Percentiles rank a stretch among this genome's conserved stretches.
These are phyloP conservation scores for Hylodesmum podocarpum DNA, from an alignment of 306 rosid genomes.

Conservation along the genomic window DNA sequence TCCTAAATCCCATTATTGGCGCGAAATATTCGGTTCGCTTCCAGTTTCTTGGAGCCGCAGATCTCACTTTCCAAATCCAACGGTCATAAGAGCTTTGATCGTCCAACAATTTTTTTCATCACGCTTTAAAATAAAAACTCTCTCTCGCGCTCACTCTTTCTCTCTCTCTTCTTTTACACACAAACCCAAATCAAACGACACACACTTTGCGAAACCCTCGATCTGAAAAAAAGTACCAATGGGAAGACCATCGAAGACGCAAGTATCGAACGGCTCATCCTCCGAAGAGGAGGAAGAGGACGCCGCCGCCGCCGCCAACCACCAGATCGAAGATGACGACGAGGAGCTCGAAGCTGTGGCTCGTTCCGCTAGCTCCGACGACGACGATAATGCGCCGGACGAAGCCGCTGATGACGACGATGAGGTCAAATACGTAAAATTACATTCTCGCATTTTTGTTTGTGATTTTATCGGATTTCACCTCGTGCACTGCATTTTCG, in stretches of 20 bases:
- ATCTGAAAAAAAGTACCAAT: conserved; percentile 43
- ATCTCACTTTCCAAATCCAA: conserved; percentile 37
- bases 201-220: conserved; percentile 55
- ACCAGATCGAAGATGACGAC: conserved; percentile 77
- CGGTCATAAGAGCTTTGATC: conserved; percentile 35
- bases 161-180: neutral
- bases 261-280: conserved; percentile 48
- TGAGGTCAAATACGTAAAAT: conserved; percentile 57
- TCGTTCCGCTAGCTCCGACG: conserved; percentile 76
- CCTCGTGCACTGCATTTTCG: neutral
- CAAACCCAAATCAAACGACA: neutral
- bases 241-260: conserved; percentile 63
- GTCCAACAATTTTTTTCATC: neutral
- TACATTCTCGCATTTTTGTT: neutral
- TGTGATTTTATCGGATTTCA: neutral
- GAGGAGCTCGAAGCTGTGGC: conserved; percentile 93
- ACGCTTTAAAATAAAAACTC: conserved; percentile 22
- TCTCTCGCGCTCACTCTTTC: conserved; percentile 9
- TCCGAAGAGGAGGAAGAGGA: conserved; percentile 56
- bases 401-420: conserved; percentile 31
- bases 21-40: conserved; percentile 51
- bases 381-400: conserved; percentile 30
- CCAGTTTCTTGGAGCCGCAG: conserved; percentile 40
- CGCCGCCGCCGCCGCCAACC: conserved; percentile 43
- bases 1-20: conserved; percentile 45